These are phyloP conservation scores for Rhazya stricta DNA, from an alignment of 257 asterid genomes.

Conservation along the genomic window DNA sequence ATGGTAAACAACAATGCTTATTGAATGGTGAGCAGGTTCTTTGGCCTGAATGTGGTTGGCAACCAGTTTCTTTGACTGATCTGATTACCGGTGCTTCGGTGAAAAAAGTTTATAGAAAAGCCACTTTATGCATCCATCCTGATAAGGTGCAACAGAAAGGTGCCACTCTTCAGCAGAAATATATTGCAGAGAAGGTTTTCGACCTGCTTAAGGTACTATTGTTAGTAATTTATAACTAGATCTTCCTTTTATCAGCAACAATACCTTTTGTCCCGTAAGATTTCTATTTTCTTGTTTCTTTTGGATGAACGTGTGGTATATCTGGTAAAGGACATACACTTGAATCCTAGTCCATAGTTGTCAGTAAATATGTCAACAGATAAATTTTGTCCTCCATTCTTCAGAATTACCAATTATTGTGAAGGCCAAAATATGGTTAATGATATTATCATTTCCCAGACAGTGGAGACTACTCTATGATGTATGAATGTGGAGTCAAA, in stretches of 20 bases:
- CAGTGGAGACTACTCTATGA: not conserved
- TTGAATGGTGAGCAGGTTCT: slow-evolving; percentile 57
- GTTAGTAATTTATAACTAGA: not conserved
- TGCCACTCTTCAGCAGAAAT: slow-evolving; percentile 93
- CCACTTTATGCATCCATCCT: slow-evolving; percentile 97
- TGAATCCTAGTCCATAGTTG: not conserved
- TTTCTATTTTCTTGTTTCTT: not conserved
- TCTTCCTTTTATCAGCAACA: not conserved
- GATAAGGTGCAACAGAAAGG: slow-evolving; percentile 99
- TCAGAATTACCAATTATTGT: not conserved
- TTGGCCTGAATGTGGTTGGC: slow-evolving; percentile 99
- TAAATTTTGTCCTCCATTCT: not conserved
- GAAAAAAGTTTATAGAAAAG: slow-evolving; percentile 87
- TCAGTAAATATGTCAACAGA: not conserved
- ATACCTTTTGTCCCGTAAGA: not conserved
- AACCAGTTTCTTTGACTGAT: slow-evolving; percentile 95
- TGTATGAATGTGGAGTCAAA: not conserved
- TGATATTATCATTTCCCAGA: not conserved
- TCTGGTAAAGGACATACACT: not conserved
- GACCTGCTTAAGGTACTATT: slow-evolving; percentile 87
- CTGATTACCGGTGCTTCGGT: slow-evolving; percentile 85
- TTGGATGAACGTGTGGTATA: not conserved
- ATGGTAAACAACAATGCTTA: slow-evolving; percentile 4
- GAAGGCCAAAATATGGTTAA: not conserved
- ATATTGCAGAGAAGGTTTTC: slow-evolving; percentile 95